Percentiles rank a stretch among this genome's conserved stretches.
Evolutionary conservation across 495 filamentous ascomycete genomes (phyloP).

Genomic region (Penicillium parvum): DNA sequence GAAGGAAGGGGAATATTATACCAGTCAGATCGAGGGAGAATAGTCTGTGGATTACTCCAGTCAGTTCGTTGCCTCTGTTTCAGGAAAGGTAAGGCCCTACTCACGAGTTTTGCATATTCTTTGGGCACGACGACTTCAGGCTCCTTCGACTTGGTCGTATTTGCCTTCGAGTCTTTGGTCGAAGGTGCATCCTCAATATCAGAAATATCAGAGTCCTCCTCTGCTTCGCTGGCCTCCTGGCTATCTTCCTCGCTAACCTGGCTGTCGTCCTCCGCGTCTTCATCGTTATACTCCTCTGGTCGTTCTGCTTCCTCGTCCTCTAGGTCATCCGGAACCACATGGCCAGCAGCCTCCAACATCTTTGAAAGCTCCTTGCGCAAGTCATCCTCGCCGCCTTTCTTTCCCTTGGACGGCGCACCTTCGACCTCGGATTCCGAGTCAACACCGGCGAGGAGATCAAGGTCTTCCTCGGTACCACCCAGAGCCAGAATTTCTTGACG

Average conservation of each 20-base stretch:
- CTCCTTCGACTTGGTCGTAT: conserved; percentile 9
- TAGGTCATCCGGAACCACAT: conserved; percentile 41
- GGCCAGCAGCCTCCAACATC: conserved; percentile 41
- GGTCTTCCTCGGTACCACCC: conserved; percentile 72
- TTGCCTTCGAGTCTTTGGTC: conserved; percentile 1
- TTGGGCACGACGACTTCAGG: conserved; percentile 28
- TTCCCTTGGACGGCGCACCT: conserved; percentile 24
- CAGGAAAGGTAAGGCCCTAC: conserved; percentile 12
- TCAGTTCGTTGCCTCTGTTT: too few species aligned
- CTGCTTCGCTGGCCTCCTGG: conserved; percentile 24
- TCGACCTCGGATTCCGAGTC: conserved; percentile 61
- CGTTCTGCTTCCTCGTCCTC: conserved; percentile 41
- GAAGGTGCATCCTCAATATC: conserved; percentile 21
- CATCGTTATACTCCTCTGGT: conserved; percentile 20
- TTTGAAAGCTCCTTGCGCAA: conserved; percentile 41
- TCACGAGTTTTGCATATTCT: conserved; percentile 42
- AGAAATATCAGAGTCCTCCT: conserved; percentile 21
- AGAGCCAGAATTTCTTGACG: conserved; percentile 71
- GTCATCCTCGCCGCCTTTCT: conserved; percentile 31
- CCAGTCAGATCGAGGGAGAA: conserved; percentile 82
- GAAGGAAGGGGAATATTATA: conserved; percentile 61
- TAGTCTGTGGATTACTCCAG: conserved; percentile 45
- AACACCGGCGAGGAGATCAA: conserved; percentile 58
- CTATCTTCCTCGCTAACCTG: conserved; percentile 42
- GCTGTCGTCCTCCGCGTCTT: conserved; percentile 29